These are phyloP conservation scores for Daldinia eschscholtzii DNA, from an alignment of 2,329 filamentous ascomycete genomes.

Conservation along the genomic window DNA sequence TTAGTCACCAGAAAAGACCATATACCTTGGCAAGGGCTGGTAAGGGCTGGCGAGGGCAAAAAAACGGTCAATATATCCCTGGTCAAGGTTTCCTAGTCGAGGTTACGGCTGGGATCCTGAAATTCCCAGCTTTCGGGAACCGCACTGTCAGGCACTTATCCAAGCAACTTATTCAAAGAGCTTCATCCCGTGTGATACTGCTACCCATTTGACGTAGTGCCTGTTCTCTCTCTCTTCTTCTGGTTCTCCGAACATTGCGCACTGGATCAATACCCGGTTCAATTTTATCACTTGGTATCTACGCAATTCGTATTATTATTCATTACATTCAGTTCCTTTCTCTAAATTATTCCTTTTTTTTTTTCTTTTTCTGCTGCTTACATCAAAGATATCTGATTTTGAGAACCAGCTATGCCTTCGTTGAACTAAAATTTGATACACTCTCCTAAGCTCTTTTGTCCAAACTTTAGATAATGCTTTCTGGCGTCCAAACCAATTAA, in stretches of 20 bases:
- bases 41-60: conserved; percentile 12
- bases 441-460: conserved; percentile 1
- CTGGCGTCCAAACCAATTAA: conserved; percentile 27
- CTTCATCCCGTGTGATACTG: conserved; percentile 8
- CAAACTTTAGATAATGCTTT: conserved; percentile 29
- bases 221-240: conserved; percentile 20
- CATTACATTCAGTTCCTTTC: conserved; percentile 16
- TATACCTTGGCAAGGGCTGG: not conserved
- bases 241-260: conserved; percentile 31
- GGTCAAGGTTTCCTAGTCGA: conserved; percentile 18
- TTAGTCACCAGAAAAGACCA: conserved; percentile 5
- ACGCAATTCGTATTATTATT: conserved; percentile 11
- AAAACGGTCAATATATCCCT: conserved; percentile 22
- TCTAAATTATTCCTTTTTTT: conserved; percentile 3
- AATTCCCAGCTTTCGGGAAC: conserved; percentile 40
- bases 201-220: not conserved
- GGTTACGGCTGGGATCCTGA: conserved; percentile 23
- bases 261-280: conserved; percentile 29
- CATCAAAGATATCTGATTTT: conserved; percentile 13
- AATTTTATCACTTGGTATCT: conserved; percentile 25
- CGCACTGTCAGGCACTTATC: conserved; percentile 20
- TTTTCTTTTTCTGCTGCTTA: conserved; percentile 4
- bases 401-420: conserved; percentile 21
- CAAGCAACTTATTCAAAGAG: conserved; percentile 5
- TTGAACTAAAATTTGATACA: conserved; percentile 4